phyloP scores from a whole-genome alignment of 2,329 filamentous ascomycete genomes.

The Cladosporium sphaerospermum region DNA sequence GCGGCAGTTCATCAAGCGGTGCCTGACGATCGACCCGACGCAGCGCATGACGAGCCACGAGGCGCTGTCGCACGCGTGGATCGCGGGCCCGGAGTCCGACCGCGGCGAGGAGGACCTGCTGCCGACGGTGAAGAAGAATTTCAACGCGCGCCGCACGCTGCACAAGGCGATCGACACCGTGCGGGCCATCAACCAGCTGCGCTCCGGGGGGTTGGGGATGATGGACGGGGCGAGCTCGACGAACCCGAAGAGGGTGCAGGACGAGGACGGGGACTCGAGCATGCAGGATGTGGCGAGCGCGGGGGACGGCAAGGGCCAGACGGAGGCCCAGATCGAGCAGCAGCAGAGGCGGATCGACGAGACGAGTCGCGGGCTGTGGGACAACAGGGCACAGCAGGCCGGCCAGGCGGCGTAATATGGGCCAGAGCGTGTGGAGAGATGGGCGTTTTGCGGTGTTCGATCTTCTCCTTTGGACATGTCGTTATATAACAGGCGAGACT shows the following conservation, averaged over 20 bases:
- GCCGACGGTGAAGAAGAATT: slow-evolving; percentile 64
- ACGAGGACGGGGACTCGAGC: slow-evolving; percentile 17
- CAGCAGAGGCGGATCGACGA: slow-evolving; percentile 56
- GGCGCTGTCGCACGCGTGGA: slow-evolving; percentile 60
- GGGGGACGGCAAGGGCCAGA: slow-evolving; percentile 50
- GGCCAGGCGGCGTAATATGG: slow-evolving; percentile 10
- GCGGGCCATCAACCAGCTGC: slow-evolving; percentile 60
- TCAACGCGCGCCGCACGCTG: slow-evolving; percentile 59
- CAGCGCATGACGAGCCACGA: slow-evolving; percentile 87
- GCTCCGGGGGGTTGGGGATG: slow-evolving; percentile 50
- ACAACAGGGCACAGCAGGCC: slow-evolving; percentile 5
- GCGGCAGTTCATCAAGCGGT: slow-evolving; percentile 86
- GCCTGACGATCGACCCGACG: slow-evolving; percentile 82
- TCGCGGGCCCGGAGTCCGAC: slow-evolving; percentile 50
- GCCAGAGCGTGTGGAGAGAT: background rate
- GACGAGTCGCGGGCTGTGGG: slow-evolving; percentile 53
- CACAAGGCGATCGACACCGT: slow-evolving; percentile 65
- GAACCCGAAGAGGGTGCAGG: slow-evolving; percentile 40
- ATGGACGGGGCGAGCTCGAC: slow-evolving; percentile 55
- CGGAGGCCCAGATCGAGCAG: slow-evolving; percentile 54
- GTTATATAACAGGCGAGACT: too few relatives aligned
- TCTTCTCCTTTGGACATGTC: too few relatives aligned
- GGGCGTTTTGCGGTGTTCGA: too few relatives aligned
- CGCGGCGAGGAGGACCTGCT: slow-evolving; percentile 49
- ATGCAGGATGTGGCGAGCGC: slow-evolving; percentile 37